Evolutionary conservation across 768 basidiomycete species (phyloP), one percentile per base, ranked within the genome.

Genomic region (Russula olivacea): DNA sequence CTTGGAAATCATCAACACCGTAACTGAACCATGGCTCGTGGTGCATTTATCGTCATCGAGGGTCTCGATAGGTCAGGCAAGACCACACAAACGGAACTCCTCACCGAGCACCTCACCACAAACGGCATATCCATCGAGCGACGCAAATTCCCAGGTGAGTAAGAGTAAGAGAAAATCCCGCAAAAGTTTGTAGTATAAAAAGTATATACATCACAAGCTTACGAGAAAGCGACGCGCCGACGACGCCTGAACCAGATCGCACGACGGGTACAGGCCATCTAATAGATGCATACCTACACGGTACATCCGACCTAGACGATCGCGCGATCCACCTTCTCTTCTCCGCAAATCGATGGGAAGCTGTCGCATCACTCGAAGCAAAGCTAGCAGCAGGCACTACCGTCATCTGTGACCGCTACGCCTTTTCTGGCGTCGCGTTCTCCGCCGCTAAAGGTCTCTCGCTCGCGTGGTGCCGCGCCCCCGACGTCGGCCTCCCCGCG

Each of bases 51-150:
- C 71, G 94, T 93, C 41, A 80, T 98, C 55, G 95, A 98, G 74
- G 97, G 96, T 15, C 84, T 98, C n/a, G 96, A 98, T 72, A 80
- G 90, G 64, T 93, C 91, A 0, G 97, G 97, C 17, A 98, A 98
- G 73, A 90, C 88, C 36, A 99, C 94, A 0, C 96, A 98, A 71
- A 85, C 86, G 0, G 75, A 80, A 0, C 74, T 77, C 19, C 83
- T 97, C 34, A 77, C 82, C 45, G 72, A 79, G 0, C 79, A 79
- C 50, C 77, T 95, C 50, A 74, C 82, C 57, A 66, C 70, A 47
- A 76, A 74, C 1, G 75, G 79, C 3, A 72, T 77, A 23, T 70
- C 77, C 8, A 85, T 84, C 15, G 77, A 82, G 57, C 76, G 88
- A 21, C 74, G 91, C 70, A 93, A 96, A 73, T 98, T 98, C 73